These are phyloP conservation scores for Penicillium rolfsii DNA, from an alignment of 2,329 filamentous ascomycete species.

Conservation along the genomic window DNA sequence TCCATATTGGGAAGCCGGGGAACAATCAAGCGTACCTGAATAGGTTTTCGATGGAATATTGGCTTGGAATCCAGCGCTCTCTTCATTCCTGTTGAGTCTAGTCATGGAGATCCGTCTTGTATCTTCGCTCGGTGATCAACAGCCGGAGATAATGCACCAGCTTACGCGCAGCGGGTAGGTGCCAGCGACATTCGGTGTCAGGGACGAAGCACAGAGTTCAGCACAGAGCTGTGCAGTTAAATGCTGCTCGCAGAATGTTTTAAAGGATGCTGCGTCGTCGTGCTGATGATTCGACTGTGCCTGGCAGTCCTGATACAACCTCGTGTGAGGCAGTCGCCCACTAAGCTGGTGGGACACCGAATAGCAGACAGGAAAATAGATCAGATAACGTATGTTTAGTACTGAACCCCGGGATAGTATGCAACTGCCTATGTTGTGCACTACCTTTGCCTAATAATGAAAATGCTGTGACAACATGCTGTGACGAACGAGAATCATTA, in stretches of 20 bases:
- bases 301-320: slow-evolving; percentile 5
- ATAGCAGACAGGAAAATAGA: background rate
- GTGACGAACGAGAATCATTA: background rate
- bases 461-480: background rate
- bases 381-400: background rate
- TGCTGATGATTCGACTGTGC: background rate
- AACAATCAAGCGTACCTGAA: background rate
- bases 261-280: slow-evolving; percentile 12
- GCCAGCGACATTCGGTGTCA: slow-evolving; percentile 14
- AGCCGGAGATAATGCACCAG: slow-evolving; percentile 15
- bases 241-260: slow-evolving; percentile 19
- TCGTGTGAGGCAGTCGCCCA: background rate
- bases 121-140: background rate
- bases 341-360: background rate
- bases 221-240: slow-evolving; percentile 18
- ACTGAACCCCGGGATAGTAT: too few relatives aligned
- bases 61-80: background rate
- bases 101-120: background rate
- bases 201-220: slow-evolving; percentile 13
- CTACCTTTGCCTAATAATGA: too few relatives aligned
- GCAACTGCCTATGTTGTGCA: background rate
- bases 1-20: background rate
- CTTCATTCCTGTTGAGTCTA: background rate
- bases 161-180: slow-evolving; percentile 21
- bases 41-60: background rate